A percentile compares a stretch with the other conserved stretches of the same genome.
Evolutionary conservation across 106 monocot genomes (phyloP).

Genomic region (Agapanthus africanus): DNA sequence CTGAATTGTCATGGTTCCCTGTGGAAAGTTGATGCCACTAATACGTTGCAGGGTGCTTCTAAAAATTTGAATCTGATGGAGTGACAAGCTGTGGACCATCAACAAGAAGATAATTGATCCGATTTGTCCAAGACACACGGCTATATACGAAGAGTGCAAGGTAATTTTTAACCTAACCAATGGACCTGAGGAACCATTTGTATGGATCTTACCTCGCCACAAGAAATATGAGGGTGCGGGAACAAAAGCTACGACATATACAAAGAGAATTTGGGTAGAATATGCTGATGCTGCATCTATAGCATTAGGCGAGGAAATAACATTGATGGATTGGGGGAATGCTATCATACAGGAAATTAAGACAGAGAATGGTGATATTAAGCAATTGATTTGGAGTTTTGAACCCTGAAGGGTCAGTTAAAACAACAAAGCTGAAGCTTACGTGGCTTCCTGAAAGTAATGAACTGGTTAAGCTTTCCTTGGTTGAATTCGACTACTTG

Average conservation of each 20-base stretch:
- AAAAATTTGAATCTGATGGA: conserved; percentile 97
- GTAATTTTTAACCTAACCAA: conserved; percentile 57
- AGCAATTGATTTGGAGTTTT: conserved; percentile 53
- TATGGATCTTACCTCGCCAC: conserved; percentile 75
- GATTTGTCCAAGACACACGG: conserved; percentile 86
- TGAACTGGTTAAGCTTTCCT: conserved; percentile 65
- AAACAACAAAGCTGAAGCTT: conserved; percentile 88
- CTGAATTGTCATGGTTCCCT: too few relatives aligned
- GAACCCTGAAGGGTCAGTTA: conserved; percentile 81
- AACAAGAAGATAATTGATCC: conserved; percentile 99
- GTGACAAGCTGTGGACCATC: conserved; percentile 97
- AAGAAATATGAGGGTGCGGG: conserved; percentile 94
- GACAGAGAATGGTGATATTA: conserved; percentile 54
- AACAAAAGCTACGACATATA: conserved; percentile 81
- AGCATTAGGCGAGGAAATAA: conserved; percentile 63
- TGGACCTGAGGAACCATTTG: conserved; percentile 79
- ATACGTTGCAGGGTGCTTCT: conserved; percentile 99
- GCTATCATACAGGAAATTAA: conserved; percentile 79
- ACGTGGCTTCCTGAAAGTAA: conserved; percentile 89
- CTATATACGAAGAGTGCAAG: conserved; percentile 53
- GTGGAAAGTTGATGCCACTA: too few relatives aligned
- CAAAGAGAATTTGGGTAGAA: conserved; percentile 78
- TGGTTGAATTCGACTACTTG: conserved; percentile 86
- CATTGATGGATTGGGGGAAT: conserved; percentile 99
- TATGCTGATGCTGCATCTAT: conserved; percentile 62